Evolutionary conservation across 2,329 filamentous ascomycete genomes (phyloP).

Genomic region (Pezizomycotina sp.): DNA sequence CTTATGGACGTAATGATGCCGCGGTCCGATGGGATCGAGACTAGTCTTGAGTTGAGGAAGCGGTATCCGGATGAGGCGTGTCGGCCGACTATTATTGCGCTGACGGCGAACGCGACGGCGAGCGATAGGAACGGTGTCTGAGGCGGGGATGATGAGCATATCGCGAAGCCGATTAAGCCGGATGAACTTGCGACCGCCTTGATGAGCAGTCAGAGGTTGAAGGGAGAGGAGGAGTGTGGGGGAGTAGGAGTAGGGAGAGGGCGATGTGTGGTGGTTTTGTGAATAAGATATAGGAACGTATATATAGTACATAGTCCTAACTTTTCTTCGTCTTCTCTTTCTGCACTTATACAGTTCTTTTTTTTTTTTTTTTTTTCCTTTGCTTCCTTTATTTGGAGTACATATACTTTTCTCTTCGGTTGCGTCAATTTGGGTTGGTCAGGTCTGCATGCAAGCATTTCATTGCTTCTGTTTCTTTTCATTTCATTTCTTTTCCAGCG

Average conservation of each 20-base stretch:
- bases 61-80: conserved; percentile 29
- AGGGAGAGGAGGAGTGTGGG: conserved; percentile 35
- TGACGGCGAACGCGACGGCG: conserved; percentile 96
- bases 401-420: no score
- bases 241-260: neutral
- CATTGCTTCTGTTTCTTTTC: no score
- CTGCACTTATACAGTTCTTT: conserved; percentile 4
- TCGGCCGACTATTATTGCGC: conserved; percentile 87
- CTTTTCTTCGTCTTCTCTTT: conserved; percentile 5
- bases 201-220: conserved; percentile 54
- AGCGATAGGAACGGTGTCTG: conserved; percentile 50
- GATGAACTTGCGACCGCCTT: conserved; percentile 82
- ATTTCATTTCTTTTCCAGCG: no score
- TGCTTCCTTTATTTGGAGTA: no score
- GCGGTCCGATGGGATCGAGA: conserved; percentile 25
- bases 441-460: no score
- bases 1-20: conserved; percentile 63
- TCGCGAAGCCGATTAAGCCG: conserved; percentile 90
- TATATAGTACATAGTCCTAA: neutral
- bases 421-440: no score
- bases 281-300: neutral
- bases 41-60: conserved; percentile 23
- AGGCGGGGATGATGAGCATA: conserved; percentile 95
- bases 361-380: conserved; percentile 5
- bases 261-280: neutral